These are phyloP conservation scores for Dactylella cylindrospora DNA, from an alignment of 2,329 filamentous ascomycete genomes.

Conservation along the genomic window DNA sequence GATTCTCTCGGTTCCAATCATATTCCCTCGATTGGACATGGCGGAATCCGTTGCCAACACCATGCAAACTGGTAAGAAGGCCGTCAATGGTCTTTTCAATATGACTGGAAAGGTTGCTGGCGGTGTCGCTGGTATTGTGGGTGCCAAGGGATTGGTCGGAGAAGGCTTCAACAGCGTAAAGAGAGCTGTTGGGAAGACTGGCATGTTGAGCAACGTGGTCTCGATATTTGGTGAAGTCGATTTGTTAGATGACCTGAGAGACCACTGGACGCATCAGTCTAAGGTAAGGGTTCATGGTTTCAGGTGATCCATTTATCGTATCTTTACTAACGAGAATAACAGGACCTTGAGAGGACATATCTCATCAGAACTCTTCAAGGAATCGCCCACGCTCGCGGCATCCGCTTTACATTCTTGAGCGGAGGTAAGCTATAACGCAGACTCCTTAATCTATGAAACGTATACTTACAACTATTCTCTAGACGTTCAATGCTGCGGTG, in stretches of 20 bases:
- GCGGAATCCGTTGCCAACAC: constrained; percentile 90
- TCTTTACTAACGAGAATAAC: constrained; percentile 24
- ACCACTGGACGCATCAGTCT: constrained; percentile 97
- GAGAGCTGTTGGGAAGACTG: constrained; percentile 91
- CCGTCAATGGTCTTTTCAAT: constrained; percentile 94
- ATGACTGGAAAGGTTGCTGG: constrained; percentile 92
- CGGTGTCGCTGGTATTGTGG: constrained; percentile 91
- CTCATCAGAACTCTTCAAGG: constrained; percentile 93
- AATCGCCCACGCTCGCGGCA: constrained; percentile 89
- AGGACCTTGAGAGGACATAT: constrained; percentile 93
- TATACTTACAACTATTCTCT: constrained; percentile 46
- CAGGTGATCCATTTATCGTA: constrained; percentile 16
- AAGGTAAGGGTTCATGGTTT: constrained; percentile 61
- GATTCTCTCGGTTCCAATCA: constrained; percentile 87
- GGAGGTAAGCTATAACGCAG: constrained; percentile 62
- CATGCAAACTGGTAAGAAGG: constrained; percentile 91
- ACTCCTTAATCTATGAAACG: constrained; percentile 10
- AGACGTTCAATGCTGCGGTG: constrained; percentile 87
- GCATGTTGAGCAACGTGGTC: constrained; percentile 91
- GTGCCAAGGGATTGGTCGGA: constrained; percentile 87
- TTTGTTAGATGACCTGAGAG: constrained; percentile 86
- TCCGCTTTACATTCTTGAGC: constrained; percentile 95
- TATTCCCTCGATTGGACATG: constrained; percentile 88
- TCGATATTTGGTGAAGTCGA: constrained; percentile 97
- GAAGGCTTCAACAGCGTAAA: constrained; percentile 94